These are phyloP conservation scores for Ascochyta viciae-villosae DNA, from an alignment of 2,329 filamentous ascomycete genomes.

Conservation along the genomic window DNA sequence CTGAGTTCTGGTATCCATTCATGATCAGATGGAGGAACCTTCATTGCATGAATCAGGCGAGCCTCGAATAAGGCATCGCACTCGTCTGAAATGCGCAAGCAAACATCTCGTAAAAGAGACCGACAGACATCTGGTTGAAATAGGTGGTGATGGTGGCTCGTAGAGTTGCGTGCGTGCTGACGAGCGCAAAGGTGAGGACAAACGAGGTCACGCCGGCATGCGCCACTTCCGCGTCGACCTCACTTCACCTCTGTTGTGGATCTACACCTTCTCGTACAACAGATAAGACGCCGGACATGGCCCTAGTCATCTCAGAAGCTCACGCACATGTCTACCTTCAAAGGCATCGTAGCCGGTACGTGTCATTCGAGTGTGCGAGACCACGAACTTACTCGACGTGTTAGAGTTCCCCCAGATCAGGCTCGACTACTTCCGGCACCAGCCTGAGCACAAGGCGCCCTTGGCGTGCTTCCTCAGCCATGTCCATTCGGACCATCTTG, in stretches of 20 bases:
- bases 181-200: background rate
- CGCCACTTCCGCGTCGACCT: constrained; percentile 9
- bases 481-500: constrained; percentile 88
- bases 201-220: constrained; percentile 6
- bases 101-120: too few relatives aligned
- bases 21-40: too few relatives aligned
- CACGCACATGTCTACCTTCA: constrained; percentile 45
- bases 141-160: too few relatives aligned
- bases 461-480: constrained; percentile 90
- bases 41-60: too few relatives aligned
- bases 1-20: too few relatives aligned
- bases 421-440: constrained; percentile 80
- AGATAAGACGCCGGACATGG: constrained; percentile 2
- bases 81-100: too few relatives aligned
- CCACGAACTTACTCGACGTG: constrained; percentile 6
- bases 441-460: constrained; percentile 63
- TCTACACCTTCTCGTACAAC: background rate
- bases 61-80: too few relatives aligned
- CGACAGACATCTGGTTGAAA: too few relatives aligned
- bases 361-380: background rate
- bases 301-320: background rate
- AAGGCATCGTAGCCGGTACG: constrained; percentile 40
- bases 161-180: background rate
- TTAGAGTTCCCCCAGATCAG: constrained; percentile 80
- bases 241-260: background rate